phyloP scores from a whole-genome alignment of 2,329 filamentous ascomycete species.

The Aspergillus texensis region DNA sequence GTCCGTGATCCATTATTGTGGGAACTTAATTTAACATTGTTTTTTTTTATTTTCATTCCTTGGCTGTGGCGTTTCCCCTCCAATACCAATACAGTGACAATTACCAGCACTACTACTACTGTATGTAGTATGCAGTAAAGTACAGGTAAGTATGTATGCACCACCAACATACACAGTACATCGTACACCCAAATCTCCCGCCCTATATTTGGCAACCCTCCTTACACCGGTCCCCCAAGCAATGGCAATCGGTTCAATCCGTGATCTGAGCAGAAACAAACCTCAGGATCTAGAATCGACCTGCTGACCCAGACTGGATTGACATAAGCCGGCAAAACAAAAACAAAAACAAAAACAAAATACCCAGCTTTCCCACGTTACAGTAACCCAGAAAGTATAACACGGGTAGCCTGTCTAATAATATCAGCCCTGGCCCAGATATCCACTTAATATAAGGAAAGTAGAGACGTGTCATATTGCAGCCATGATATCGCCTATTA shows the following conservation, averaged over 20 bases:
- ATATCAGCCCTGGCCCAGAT: background rate
- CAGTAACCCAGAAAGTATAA: background rate
- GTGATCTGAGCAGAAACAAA: background rate
- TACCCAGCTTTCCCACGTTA: background rate
- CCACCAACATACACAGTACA: too few relatives aligned
- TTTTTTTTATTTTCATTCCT: background rate
- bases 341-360: background rate
- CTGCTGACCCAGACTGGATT: background rate
- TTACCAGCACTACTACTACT: background rate
- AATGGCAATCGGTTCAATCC: background rate
- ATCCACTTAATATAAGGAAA: background rate
- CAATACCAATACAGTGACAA: background rate
- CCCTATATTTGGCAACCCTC: background rate
- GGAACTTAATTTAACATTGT: slow-evolving; percentile 1
- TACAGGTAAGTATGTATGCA: background rate
- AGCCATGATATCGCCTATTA: background rate
- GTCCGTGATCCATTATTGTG: slow-evolving; percentile 3
- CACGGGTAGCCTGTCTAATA: background rate
- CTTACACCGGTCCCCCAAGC: background rate
- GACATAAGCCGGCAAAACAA: background rate
- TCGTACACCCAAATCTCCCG: background rate
- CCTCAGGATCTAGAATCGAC: background rate
- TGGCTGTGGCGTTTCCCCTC: background rate
- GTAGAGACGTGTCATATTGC: background rate
- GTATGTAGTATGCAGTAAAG: too few relatives aligned